These are phyloP conservation scores for Ascosphaera aggregata DNA, from an alignment of 2,329 filamentous ascomycete species.

Conservation along the genomic window DNA sequence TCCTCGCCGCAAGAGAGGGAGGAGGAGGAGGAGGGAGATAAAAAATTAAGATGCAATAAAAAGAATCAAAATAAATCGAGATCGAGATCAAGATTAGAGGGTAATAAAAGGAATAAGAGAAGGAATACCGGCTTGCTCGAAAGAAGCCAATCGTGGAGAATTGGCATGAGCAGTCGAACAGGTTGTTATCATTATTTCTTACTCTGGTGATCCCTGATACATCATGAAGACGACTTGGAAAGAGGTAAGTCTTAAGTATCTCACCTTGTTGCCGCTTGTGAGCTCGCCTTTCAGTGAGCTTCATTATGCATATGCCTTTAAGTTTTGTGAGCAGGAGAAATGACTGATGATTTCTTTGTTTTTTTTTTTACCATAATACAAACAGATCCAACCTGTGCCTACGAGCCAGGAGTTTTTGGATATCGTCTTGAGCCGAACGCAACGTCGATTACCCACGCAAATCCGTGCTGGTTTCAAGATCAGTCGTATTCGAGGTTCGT, in stretches of 20 bases:
- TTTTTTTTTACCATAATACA: constrained; percentile 12
- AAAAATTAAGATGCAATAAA: too few relatives aligned
- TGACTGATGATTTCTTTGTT: constrained; percentile 11
- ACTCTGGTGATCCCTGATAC: constrained; percentile 7
- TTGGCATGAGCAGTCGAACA: too few relatives aligned
- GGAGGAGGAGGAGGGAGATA: neutral
- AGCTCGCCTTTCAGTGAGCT: too few relatives aligned
- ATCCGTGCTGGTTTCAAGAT: constrained; percentile 95
- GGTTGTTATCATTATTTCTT: constrained; percentile 5
- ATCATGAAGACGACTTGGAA: constrained; percentile 38
- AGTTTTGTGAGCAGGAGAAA: too few relatives aligned
- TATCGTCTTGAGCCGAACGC: constrained; percentile 83
- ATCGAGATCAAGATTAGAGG: neutral
- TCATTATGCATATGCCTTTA: neutral
- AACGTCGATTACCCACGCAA: constrained; percentile 81
- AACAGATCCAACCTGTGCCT: constrained; percentile 56
- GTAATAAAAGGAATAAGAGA: neutral
- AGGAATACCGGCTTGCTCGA: too few relatives aligned
- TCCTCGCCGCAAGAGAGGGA: neutral
- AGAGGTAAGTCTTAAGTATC: constrained; percentile 18
- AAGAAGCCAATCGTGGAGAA: too few relatives aligned
- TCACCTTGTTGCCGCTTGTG: neutral
- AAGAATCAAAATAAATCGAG: neutral
- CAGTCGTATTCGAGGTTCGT: constrained; percentile 51
- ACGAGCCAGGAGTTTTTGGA: constrained; percentile 92